These are phyloP conservation scores for Smittium mucronatum DNA, from an alignment of 371 early-diverging fungal species.

Conservation along the genomic window DNA sequence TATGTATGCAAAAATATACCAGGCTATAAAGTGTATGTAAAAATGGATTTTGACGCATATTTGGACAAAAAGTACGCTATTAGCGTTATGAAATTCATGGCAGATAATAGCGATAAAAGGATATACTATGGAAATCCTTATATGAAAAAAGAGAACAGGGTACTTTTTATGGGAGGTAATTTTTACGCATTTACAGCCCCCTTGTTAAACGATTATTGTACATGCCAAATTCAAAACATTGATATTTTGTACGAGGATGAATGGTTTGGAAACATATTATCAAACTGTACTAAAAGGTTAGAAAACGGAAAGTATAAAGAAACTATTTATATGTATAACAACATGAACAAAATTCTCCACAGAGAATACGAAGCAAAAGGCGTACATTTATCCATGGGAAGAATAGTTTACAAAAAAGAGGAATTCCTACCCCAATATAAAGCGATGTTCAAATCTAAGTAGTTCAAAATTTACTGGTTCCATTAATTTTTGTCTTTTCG, in stretches of 20 bases:
- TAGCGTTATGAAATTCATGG: not conserved
- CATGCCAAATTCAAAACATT: not conserved
- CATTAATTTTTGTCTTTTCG: too few species aligned
- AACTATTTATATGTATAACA: not conserved
- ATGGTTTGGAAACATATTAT: not conserved
- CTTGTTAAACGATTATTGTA: constrained; percentile 3
- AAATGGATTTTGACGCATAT: constrained; percentile 7
- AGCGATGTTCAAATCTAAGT: not conserved
- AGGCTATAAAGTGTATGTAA: constrained; percentile 1
- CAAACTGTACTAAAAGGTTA: not conserved
- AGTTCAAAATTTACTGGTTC: not conserved
- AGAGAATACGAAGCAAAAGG: not conserved
- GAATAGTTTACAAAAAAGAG: not conserved
- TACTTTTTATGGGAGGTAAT: constrained; percentile 1
- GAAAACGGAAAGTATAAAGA: not conserved
- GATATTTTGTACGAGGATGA: not conserved
- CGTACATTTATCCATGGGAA: not conserved
- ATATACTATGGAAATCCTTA: constrained; percentile 8
- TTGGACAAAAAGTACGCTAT: not conserved
- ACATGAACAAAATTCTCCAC: constrained; percentile 1
- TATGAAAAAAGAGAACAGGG: not conserved
- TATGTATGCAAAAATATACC: not conserved
- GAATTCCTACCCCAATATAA: not conserved
- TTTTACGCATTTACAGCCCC: not conserved
- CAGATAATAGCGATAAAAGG: not conserved